Base-by-base conservation (phyloP, 2,329 filamentous ascomycete genomes). In the Setomelanomma holmii region DNA sequence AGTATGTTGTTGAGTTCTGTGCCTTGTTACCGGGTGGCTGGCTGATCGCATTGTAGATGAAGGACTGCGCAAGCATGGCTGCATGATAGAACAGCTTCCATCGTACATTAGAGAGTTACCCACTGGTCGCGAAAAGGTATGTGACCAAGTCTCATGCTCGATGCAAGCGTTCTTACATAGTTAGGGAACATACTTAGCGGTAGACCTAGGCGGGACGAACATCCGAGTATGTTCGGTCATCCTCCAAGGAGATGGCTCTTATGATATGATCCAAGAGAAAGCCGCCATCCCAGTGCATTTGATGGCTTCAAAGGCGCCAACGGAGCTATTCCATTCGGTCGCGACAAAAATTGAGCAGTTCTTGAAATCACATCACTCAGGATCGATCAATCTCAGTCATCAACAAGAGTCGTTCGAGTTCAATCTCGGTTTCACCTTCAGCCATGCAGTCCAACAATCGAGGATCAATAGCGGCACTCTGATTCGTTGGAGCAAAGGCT, bases 401-500 rank as follows among this genome's bases (percentile, higher is more conserved):
- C 16, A 5, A 23, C 14, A 23, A 21, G n/a, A 8, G 79, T 84
- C 46, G 87, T 80, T 71, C 45, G 84, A 92, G 54, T 96, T 96
- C 77, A 89, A 91, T 63, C 82, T 97, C 33, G 93, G 93, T 14
- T 97, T 97, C 78, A 97, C 93, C 40, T 97, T 97, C 77, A 93
- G 89, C 75, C 96, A 96, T 78, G 92, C 93, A 4, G 91, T 96
- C 34, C 85, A 93, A 73, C 93, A 97, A 73, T 81, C 88, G 48
- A 91, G 90, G 33, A 95, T 97, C 71, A 96, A 96, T 81, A 91
- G 90, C 76, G 93, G 93, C 53, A 90, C 86, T 42, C 81, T 97
- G 45, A 92, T 96, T 73, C 86, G 92, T 61, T 97, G 93, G 93
- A 96, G 93, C 49, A 97, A 97, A 79, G 93, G 93, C 42, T 97